Evolutionary conservation across 2,329 filamentous ascomycete species (phyloP).

Genomic region (Hirsutella minnesotensis): DNA sequence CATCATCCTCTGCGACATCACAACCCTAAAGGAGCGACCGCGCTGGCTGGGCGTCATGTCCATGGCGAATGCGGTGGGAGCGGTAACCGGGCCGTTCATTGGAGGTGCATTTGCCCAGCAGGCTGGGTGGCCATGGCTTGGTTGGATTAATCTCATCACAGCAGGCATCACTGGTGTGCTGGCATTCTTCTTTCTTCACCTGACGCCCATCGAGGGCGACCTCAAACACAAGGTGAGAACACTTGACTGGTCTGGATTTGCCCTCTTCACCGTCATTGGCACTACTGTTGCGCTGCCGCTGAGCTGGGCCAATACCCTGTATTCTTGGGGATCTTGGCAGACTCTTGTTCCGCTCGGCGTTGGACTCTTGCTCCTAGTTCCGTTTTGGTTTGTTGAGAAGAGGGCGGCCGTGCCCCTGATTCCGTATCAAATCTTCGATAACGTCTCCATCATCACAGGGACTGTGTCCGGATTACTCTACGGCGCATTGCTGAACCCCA

Average conservation of each 20-base stretch:
- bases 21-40: constrained; percentile 18
- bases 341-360: constrained; percentile 20
- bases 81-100: constrained; percentile 12
- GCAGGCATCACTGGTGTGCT: constrained; percentile 10
- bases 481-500: constrained; percentile 16
- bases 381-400: constrained; percentile 18
- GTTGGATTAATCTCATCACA: constrained; percentile 21
- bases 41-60: constrained; percentile 14
- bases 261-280: constrained; percentile 12
- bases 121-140: constrained; percentile 19
- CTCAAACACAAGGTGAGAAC: constrained; percentile 7
- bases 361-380: constrained; percentile 13
- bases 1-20: constrained; percentile 21
- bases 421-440: constrained; percentile 18
- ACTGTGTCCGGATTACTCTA: constrained; percentile 16
- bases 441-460: constrained; percentile 10
- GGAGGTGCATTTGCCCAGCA: constrained; percentile 14
- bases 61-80: constrained; percentile 11
- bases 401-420: constrained; percentile 16
- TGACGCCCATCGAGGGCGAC: constrained; percentile 1
- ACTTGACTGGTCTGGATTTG: constrained; percentile 22
- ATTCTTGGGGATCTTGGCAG: constrained; percentile 19
- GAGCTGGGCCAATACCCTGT: constrained; percentile 21
- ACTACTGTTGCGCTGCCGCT: constrained; percentile 16
- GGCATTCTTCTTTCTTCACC: constrained; percentile 12